Evolutionary conservation across 2,329 filamentous ascomycete genomes (phyloP).

Genomic region (Tolypocladium amazonense): DNA sequence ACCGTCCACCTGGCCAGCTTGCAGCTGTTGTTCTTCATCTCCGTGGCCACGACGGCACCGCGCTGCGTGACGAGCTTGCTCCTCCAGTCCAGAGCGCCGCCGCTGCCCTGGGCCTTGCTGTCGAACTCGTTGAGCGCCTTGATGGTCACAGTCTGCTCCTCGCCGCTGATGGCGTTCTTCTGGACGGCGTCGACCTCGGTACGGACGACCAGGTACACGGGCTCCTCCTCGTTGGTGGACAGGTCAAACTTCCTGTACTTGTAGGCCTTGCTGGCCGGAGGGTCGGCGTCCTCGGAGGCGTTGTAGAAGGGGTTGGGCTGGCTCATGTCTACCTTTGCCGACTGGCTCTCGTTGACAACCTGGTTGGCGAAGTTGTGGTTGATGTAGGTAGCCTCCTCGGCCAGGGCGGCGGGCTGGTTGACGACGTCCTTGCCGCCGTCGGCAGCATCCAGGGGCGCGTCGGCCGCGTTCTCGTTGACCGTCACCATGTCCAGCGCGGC

Average conservation of each 20-base stretch:
- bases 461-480: slow-evolving; percentile 96
- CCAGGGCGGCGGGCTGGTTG: slow-evolving; percentile 87
- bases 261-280: slow-evolving; percentile 92
- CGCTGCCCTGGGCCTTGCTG: slow-evolving; percentile 90
- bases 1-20: slow-evolving; percentile 97
- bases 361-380: slow-evolving; percentile 99
- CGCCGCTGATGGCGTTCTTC: slow-evolving; percentile 86
- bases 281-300: slow-evolving; percentile 81
- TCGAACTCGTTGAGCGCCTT: slow-evolving; percentile 99
- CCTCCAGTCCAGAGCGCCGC: slow-evolving; percentile 93
- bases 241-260: slow-evolving; percentile 97
- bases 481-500: slow-evolving; percentile 94
- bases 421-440: slow-evolving; percentile 90
- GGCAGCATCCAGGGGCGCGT: slow-evolving; percentile 82
- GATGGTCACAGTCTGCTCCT: slow-evolving; percentile 84
- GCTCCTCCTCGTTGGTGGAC: slow-evolving; percentile 88
- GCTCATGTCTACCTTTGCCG: slow-evolving; percentile 69
- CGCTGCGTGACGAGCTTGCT: slow-evolving; percentile 89
- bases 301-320: slow-evolving; percentile 98
- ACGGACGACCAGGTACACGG: slow-evolving; percentile 83
- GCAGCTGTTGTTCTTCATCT: slow-evolving; percentile 99
- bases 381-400: slow-evolving; percentile 97
- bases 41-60: slow-evolving; percentile 93
- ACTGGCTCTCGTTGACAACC: slow-evolving; percentile 75
- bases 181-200: slow-evolving; percentile 92